Evolutionary conservation across 306 rosid genomes (phyloP).

Genomic region (Cicer pinnatifidum): DNA sequence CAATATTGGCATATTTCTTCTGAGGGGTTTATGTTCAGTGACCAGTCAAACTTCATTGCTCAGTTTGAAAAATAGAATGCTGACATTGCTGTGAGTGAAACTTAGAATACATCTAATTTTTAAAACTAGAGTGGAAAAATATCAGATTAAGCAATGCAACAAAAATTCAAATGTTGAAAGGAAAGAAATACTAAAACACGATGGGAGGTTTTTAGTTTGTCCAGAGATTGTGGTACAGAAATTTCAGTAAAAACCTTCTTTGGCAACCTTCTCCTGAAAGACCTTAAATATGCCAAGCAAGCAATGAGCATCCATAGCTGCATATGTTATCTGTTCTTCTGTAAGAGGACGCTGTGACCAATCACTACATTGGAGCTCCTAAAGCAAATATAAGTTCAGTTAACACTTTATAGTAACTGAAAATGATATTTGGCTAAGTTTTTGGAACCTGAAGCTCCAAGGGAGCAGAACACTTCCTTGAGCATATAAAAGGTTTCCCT

Average conservation of each 20-base stretch:
- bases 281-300: conserved; percentile 78
- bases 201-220: conserved; percentile 22
- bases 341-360: conserved; percentile 96
- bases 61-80: conserved; percentile 24
- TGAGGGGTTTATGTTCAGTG: background rate
- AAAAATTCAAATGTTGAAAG: conserved; percentile 13
- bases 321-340: conserved; percentile 82
- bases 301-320: conserved; percentile 96
- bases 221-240: conserved; percentile 25
- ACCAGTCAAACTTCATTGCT: conserved; percentile 11
- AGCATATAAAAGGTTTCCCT: conserved; percentile 6
- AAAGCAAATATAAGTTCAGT: conserved; percentile 55
- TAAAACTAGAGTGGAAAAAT: conserved; percentile 24
- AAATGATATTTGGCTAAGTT: conserved; percentile 33
- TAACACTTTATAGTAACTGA: conserved; percentile 45
- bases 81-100: conserved; percentile 20
- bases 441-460: conserved; percentile 42
- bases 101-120: conserved; percentile 3
- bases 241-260: conserved; percentile 64
- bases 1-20: conserved; percentile 5
- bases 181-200: conserved; percentile 20
- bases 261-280: conserved; percentile 63
- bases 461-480: conserved; percentile 27
- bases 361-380: conserved; percentile 99
- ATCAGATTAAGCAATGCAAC: conserved; percentile 20